phyloP scores from a whole-genome alignment of 2,329 filamentous ascomycete species.

The Neobulgaria alba region DNA sequence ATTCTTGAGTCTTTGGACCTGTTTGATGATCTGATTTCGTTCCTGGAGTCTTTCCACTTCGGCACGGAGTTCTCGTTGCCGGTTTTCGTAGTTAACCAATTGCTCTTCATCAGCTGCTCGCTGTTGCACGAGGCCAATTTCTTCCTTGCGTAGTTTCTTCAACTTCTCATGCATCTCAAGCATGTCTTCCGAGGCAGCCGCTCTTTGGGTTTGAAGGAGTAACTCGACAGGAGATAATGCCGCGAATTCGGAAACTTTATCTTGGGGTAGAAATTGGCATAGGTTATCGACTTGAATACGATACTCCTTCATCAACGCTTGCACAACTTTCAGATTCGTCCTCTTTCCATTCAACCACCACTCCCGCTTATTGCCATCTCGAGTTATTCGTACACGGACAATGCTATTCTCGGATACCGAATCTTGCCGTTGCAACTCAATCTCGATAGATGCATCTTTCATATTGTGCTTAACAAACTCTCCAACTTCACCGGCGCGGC shows the following conservation, averaged over 20 bases:
- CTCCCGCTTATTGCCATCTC: conserved; percentile 72
- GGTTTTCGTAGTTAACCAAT: conserved; percentile 58
- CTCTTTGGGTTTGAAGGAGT: conserved; percentile 76
- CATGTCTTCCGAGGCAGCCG: conserved; percentile 77
- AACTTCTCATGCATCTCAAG: conserved; percentile 67
- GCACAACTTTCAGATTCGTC: conserved; percentile 53
- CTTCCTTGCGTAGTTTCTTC: conserved; percentile 58
- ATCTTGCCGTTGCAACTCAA: conserved; percentile 68
- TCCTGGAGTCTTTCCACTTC: conserved; percentile 81
- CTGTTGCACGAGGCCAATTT: conserved; percentile 45
- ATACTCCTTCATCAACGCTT: conserved; percentile 58
- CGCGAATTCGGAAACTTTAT: conserved; percentile 91
- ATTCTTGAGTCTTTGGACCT: conserved; percentile 55
- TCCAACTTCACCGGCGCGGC: conserved; percentile 72
- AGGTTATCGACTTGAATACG: conserved; percentile 96
- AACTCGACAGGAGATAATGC: conserved; percentile 73
- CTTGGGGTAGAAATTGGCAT: conserved; percentile 93
- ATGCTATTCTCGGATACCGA: conserved; percentile 58
- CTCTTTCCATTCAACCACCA: conserved; percentile 68
- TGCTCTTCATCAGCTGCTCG: conserved; percentile 44
- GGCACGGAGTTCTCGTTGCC: conserved; percentile 64
- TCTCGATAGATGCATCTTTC: conserved; percentile 72
- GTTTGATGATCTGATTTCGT: conserved; percentile 57
- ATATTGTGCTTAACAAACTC: conserved; percentile 92
- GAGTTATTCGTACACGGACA: conserved; percentile 67